Evolutionary conservation across 768 basidiomycete species (phyloP), one percentile per base, ranked within the genome.

Genomic region (Lactarius indigo): DNA sequence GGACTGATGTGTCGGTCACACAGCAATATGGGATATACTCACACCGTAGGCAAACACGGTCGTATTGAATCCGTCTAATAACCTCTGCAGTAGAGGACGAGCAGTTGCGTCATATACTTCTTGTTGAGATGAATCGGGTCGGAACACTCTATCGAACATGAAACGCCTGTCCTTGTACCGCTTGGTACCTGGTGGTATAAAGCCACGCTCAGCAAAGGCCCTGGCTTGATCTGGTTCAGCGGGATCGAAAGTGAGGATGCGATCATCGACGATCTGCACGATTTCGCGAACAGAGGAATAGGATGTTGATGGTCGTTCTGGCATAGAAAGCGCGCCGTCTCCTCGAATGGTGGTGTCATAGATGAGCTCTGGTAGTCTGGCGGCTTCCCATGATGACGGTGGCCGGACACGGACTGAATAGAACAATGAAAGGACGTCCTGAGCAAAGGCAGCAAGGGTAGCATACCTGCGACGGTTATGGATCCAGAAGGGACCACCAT

Each of bases 11-110:
- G n/a, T 50, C 31, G 10, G 37, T 42, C 3, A 42, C 10, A 58
- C 64, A 60, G 59, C 30, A 55, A 50, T n/a, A n/a, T 18, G 55
- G 26, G 30, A 63, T 39, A 44, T 42, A 81, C 92, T 76, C 77
- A 98, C 97, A 42, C 97, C 97, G 76, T 99, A 99, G 4, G 97
- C 97, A 80, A 99, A 98, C 10, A 98, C 91, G 13, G 97, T 99
- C 54, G 95, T 91, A 72, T 99, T 98, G 79, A 87, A 99, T 12
- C 97, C 97, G 72, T 98, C 91, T 65, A 99, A 80, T 30, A 99
- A 79, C 30, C 93, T 89, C 70, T 85, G 82, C 20, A 99, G 81
- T 58, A 99, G 79, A 39, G 95, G 94, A 74, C 89, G 88, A 17
- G 94, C 84, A 13, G 95, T 98, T 58, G 87, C 80, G 70, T 89